phyloP scores from a whole-genome alignment of 2,329 filamentous ascomycete species.

The Pezicula radicicola region DNA sequence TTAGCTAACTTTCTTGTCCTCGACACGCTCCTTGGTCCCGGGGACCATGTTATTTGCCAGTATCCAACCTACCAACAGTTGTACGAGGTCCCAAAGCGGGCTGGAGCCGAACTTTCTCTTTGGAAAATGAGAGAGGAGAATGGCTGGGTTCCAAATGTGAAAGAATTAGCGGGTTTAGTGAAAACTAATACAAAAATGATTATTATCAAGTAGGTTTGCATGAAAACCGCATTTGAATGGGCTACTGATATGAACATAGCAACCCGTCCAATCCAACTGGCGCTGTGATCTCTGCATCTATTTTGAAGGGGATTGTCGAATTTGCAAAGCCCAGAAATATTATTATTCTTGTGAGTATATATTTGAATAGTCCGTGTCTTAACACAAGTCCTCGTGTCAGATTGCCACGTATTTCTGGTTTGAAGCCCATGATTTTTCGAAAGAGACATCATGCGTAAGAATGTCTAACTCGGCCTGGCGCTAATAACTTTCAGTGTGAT shows the following conservation, averaged over 20 bases:
- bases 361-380: no score
- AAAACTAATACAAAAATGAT: constrained; percentile 69
- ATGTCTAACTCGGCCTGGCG: no score
- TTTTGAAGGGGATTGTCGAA: constrained; percentile 59
- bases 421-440: no score
- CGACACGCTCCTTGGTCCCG: constrained; percentile 67
- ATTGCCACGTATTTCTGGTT: no score
- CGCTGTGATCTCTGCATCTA: constrained; percentile 58
- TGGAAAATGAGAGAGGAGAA: constrained; percentile 69
- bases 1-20: constrained; percentile 78
- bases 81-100: constrained; percentile 68
- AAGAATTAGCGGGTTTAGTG: constrained; percentile 63
- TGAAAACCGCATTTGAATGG: no score
- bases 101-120: constrained; percentile 74
- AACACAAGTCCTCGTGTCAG: no score
- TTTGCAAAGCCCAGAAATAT: constrained; percentile 62
- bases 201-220: constrained; percentile 45
- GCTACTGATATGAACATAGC: constrained; percentile 3
- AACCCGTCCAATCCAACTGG: constrained; percentile 86
- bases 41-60: constrained; percentile 82
- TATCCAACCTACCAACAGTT: constrained; percentile 87
- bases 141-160: constrained; percentile 63
- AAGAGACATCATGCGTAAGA: no score
- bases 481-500: constrained; percentile 43
- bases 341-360: constrained; percentile 47